Conservation (phyloP, 2,329 filamentous ascomycete species). For the Colletotrichum tropicicola region DNA sequence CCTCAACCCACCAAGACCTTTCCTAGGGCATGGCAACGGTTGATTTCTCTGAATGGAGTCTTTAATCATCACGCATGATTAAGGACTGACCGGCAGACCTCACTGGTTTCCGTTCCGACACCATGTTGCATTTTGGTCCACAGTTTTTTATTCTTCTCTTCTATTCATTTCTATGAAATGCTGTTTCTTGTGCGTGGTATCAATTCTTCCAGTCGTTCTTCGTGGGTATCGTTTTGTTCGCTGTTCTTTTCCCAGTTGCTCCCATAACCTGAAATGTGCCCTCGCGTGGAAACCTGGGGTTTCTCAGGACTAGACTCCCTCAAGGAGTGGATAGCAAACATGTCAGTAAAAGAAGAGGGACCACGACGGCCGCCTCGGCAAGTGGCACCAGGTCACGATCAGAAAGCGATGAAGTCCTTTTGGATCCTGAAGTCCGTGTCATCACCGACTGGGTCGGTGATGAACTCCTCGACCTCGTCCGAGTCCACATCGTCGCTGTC, state of each 20-base stretch:
- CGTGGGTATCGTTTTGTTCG: conserved; percentile 18
- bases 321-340: conserved; percentile 27
- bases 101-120: not conserved
- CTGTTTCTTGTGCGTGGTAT: conserved; percentile 7
- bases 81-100: not conserved
- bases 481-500: conserved; percentile 84
- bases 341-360: conserved; percentile 19
- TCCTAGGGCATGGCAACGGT: not conserved
- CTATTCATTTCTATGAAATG: conserved; percentile 18
- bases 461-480: conserved; percentile 75
- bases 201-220: conserved; percentile 14
- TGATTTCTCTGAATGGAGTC: not conserved
- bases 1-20: not conserved
- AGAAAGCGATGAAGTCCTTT: conserved; percentile 66
- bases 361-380: conserved; percentile 7
- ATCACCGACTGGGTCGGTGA: conserved; percentile 61
- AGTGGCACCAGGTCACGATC: conserved; percentile 30
- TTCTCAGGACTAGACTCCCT: conserved; percentile 1
- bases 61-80: not conserved
- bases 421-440: conserved; percentile 65
- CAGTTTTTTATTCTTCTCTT: conserved; percentile 24
- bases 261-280: not conserved
- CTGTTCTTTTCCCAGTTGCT: conserved; percentile 1
- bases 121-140: not conserved
- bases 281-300: not conserved